phyloP scores from a whole-genome alignment of 2,329 filamentous ascomycete species.

The Cladosporium cucumerinum region DNA sequence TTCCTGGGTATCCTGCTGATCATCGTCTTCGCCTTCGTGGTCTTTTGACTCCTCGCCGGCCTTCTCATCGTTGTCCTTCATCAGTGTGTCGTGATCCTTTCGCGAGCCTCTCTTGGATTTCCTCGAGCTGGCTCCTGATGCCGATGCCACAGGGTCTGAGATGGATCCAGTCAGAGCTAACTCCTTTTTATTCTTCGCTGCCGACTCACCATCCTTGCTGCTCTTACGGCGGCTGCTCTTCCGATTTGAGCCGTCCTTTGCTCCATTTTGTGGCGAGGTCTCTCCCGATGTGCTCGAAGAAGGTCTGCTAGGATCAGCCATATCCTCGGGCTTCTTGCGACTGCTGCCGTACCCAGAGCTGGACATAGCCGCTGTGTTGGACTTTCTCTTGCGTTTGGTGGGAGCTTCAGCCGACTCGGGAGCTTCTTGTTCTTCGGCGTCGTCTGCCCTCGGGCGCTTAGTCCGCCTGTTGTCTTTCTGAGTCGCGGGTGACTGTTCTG shows the following conservation, averaged over 20 bases:
- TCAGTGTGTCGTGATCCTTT: conserved; percentile 34
- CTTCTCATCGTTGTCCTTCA: conserved; percentile 34
- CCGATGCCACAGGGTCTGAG: conserved; percentile 36
- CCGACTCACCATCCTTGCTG: conserved; percentile 43
- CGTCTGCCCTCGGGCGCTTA: conserved; percentile 59
- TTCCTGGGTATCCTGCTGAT: conserved; percentile 42
- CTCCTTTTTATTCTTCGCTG: background rate
- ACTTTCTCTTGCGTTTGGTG: conserved; percentile 52
- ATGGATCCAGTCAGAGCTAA: conserved; percentile 23
- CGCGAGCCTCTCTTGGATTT: conserved; percentile 33
- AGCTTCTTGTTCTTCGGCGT: conserved; percentile 32
- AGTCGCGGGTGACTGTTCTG: conserved; percentile 50
- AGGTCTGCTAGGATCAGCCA: conserved; percentile 46
- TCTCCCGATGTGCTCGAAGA: conserved; percentile 64
- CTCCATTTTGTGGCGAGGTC: conserved; percentile 51
- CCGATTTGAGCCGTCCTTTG: conserved; percentile 64
- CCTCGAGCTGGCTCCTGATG: conserved; percentile 30
- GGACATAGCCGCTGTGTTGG: conserved; percentile 62
- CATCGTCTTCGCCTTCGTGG: conserved; percentile 45
- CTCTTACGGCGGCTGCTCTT: conserved; percentile 71
- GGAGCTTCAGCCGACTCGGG: conserved; percentile 44
- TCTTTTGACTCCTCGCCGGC: conserved; percentile 33
- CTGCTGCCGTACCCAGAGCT: conserved; percentile 59
- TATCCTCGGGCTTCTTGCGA: conserved; percentile 16
- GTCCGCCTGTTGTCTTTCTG: conserved; percentile 38